Conservation (phyloP, 2,329 filamentous ascomycete genomes). For the Fusarium poae region DNA sequence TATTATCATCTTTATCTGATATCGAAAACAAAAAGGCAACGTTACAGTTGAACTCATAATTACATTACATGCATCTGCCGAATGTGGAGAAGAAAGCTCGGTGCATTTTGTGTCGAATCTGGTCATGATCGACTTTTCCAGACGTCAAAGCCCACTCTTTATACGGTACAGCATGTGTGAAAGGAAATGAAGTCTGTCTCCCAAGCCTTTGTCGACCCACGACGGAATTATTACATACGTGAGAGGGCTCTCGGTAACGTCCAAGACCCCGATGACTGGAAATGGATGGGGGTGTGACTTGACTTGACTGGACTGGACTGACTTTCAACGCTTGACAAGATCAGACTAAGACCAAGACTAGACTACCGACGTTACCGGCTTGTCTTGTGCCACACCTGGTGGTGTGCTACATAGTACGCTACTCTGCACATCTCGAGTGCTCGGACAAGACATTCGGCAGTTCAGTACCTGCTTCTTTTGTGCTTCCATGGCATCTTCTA, state of each 20-base stretch:
- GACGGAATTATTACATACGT: conserved; percentile 8
- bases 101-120: conserved; percentile 12
- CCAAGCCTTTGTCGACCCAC: conserved; percentile 1
- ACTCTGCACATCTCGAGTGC: not conserved
- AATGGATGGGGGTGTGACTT: conserved; percentile 11
- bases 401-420: not conserved
- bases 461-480: conserved; percentile 38
- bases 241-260: conserved; percentile 22
- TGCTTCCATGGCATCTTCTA: conserved; percentile 30
- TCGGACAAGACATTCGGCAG: conserved; percentile 32
- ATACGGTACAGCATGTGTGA: not conserved
- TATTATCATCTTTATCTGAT: not conserved
- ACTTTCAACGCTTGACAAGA: not conserved
- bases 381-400: conserved; percentile 34
- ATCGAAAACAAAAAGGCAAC: conserved; percentile 2
- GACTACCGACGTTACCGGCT: conserved; percentile 14
- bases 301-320: not conserved
- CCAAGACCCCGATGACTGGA: conserved; percentile 23
- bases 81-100: conserved; percentile 37
- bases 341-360: not conserved
- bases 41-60: conserved; percentile 18
- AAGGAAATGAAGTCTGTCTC: conserved; percentile 22
- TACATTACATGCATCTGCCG: conserved; percentile 32
- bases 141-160: conserved; percentile 23
- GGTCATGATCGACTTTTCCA: conserved; percentile 28